These are phyloP conservation scores for Holtermanniella nyarrowii DNA, from an alignment of 768 basidiomycete species.

Conservation along the genomic window DNA sequence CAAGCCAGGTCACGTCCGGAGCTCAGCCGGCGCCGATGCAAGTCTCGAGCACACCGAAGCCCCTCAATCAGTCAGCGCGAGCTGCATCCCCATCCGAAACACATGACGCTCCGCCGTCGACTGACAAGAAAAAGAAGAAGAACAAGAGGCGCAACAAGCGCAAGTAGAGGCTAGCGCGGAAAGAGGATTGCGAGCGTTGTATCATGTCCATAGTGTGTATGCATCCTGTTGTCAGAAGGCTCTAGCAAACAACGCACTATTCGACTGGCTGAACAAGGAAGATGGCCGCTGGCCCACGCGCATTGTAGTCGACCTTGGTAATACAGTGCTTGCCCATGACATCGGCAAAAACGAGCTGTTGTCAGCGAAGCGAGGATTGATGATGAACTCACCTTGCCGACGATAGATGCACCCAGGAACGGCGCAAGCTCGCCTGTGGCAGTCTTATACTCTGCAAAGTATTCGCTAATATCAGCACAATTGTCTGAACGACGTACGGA, in stretches of 20 bases:
- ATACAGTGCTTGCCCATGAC: conserved; percentile 21
- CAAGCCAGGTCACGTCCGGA: no score
- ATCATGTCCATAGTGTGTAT: no score
- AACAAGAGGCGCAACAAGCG: no score
- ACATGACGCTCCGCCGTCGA: no score
- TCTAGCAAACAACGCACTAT: background rate
- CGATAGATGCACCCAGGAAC: conserved; percentile 37
- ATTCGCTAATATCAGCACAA: conserved; percentile 16
- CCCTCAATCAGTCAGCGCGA: no score
- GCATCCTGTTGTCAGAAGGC: no score
- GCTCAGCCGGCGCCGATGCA: no score
- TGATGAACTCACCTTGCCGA: conserved; percentile 23
- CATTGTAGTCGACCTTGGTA: conserved; percentile 37
- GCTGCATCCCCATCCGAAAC: no score
- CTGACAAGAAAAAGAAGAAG: no score
- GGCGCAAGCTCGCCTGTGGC: conserved; percentile 29
- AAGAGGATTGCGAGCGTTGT: no score
- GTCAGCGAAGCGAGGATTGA: background rate
- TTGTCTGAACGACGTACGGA: conserved; percentile 15
- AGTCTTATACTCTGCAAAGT: conserved; percentile 34
- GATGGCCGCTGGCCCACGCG: conserved; percentile 33
- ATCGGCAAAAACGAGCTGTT: conserved; percentile 29
- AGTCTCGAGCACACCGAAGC: no score
- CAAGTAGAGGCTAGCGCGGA: no score
- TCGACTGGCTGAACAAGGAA: conserved; percentile 3